Base-by-base conservation (phyloP, 257 asterid genomes). In the Coffea canephora region DNA sequence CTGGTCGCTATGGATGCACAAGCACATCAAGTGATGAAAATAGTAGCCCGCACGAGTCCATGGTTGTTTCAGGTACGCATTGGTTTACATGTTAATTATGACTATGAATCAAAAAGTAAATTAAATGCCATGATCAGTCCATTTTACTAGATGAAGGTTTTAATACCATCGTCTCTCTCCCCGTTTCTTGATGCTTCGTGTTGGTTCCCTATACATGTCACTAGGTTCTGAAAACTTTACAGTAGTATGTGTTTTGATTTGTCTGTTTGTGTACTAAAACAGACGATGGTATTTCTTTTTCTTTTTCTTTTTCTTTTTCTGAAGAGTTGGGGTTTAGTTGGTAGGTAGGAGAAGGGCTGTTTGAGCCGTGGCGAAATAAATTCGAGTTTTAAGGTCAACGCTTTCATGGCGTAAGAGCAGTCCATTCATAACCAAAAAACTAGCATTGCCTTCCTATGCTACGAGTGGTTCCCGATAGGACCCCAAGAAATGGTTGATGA, bases 21-120 rank as follows among this genome's bases (percentile, higher is more conserved):
- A 52, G 55, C 71, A 39, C 43, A 21, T 18, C 61, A 50, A 66
- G 13, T 16, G 65, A 49, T 23, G 48, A 6, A 41, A 62, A 62
- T 3, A 11, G 31, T 59, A 65, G 69, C 62, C 48, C 62, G 3
- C 75, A 43, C 19, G 15, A 0, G 21, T 3, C 64, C 0, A 19
- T 10, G 34, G 34, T 10, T 25, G 45, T 11, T 21, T 66, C 86
- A 77, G 86, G 86, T 83, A 41, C 21, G 62, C 5, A 36, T 45
- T 70, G 34, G 11, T 68, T 39, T 68, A 68, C 10, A 54, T 34
- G 19, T 34, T 74, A 10, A 14, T 31, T 74, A 15, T 61, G 10
- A 11, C 16, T 45, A 48, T 36, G 31, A 39, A 9, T 16, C 2
- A 15, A n/a, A 62, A n/a, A 25, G n/a, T 9, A 62, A 10, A 25